These are phyloP conservation scores for Dactylellina parvicollis DNA, from an alignment of 2,329 filamentous ascomycete species.

Conservation along the genomic window DNA sequence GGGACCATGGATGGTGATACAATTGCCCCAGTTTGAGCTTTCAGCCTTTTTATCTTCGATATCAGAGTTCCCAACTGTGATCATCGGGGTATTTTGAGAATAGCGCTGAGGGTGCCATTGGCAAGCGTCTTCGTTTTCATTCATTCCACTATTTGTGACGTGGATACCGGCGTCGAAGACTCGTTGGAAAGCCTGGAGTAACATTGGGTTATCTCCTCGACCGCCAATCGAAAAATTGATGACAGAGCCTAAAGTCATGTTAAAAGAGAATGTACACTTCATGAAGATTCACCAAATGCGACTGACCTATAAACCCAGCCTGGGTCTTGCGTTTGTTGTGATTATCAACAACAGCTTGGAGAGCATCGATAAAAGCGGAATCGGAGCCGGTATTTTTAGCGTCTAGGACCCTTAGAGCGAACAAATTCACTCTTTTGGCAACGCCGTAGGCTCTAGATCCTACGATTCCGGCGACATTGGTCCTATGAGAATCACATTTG, in stretches of 20 bases:
- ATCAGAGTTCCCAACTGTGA: conserved; percentile 62
- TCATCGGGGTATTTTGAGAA: conserved; percentile 60
- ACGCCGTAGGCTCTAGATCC: conserved; percentile 62
- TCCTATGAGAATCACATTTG: background rate
- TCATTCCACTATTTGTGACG: conserved; percentile 62
- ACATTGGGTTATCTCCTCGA: conserved; percentile 61
- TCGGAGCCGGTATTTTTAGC: conserved; percentile 59
- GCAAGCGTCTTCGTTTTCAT: conserved; percentile 58
- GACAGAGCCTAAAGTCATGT: conserved; percentile 60
- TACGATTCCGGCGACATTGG: conserved; percentile 55
- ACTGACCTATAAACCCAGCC: conserved; percentile 53
- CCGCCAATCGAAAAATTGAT: conserved; percentile 70
- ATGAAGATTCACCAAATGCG: background rate
- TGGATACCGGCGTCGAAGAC: conserved; percentile 63
- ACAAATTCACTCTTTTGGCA: conserved; percentile 64
- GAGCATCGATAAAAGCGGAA: conserved; percentile 61
- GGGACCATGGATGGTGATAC: conserved; percentile 69
- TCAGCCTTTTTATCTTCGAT: conserved; percentile 59
- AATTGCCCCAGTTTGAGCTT: conserved; percentile 64
- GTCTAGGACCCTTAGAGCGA: conserved; percentile 64
- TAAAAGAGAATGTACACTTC: background rate
- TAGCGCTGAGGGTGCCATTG: conserved; percentile 60
- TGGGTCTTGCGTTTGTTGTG: conserved; percentile 63
- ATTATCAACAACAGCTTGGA: conserved; percentile 63
- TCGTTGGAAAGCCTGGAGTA: conserved; percentile 66